phyloP scores from a whole-genome alignment of 768 basidiomycete genomes.

The Auriscalpium orientale region DNA sequence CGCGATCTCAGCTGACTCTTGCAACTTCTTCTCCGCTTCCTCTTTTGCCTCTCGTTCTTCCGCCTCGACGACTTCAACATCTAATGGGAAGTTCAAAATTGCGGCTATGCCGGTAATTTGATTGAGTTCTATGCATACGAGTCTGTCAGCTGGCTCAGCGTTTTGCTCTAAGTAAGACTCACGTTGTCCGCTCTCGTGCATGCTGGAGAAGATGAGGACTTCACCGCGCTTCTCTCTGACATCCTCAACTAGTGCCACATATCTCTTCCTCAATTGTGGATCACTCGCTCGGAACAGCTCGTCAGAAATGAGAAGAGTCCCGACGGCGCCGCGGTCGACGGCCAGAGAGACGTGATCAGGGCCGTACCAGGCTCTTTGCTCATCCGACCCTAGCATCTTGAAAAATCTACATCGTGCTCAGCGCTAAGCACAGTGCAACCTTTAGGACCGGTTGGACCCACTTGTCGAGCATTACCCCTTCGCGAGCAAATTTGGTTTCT shows the following conservation, averaged over 20 bases:
- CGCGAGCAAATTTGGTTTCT: slow-evolving; percentile 93
- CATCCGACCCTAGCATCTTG: slow-evolving; percentile 93
- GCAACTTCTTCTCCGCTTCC: slow-evolving; percentile 24
- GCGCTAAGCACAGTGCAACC: neutral
- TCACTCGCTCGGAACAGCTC: slow-evolving; percentile 87
- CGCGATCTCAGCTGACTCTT: neutral
- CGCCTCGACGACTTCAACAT: slow-evolving; percentile 89
- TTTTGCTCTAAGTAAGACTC: slow-evolving; percentile 24
- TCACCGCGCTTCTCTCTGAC: slow-evolving; percentile 87
- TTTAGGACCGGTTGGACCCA: slow-evolving; percentile 21
- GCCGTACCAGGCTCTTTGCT: slow-evolving; percentile 98
- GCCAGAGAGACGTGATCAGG: slow-evolving; percentile 90
- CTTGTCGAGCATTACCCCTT: slow-evolving; percentile 89
- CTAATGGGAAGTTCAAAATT: slow-evolving; percentile 91
- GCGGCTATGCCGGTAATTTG: slow-evolving; percentile 93
- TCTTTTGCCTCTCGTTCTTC: slow-evolving; percentile 77
- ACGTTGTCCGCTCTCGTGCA: slow-evolving; percentile 99
- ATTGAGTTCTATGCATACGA: slow-evolving; percentile 67
- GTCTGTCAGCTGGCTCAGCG: neutral
- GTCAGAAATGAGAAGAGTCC: slow-evolving; percentile 91
- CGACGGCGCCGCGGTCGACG: slow-evolving; percentile 88
- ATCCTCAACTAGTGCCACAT: slow-evolving; percentile 81
- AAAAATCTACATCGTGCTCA: slow-evolving; percentile 61
- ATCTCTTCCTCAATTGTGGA: slow-evolving; percentile 68
- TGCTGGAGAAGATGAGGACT: slow-evolving; percentile 95